phyloP scores from a whole-genome alignment of 225 moss, liverwort and hornwort genomes.

The Takakia lepidozioides region DNA sequence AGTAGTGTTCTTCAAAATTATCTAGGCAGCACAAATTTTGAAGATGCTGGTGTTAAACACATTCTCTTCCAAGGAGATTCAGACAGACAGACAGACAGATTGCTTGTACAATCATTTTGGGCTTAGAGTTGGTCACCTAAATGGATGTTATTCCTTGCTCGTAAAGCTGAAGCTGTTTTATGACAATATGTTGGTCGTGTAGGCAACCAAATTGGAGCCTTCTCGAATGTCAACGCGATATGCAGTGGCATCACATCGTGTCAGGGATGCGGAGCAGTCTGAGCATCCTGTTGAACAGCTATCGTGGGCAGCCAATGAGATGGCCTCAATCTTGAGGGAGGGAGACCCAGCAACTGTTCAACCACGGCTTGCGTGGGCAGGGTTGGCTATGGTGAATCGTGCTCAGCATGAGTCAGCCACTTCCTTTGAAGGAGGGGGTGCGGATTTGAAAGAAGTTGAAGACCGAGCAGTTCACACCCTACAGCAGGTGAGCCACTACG shows the following conservation, averaged over 20 bases:
- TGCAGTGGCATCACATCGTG: constrained; percentile 53
- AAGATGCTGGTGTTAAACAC: no score
- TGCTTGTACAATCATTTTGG: no score
- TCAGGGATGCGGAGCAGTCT: constrained; percentile 45
- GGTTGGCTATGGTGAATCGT: constrained; percentile 57
- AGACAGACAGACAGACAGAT: no score
- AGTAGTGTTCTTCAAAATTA: no score
- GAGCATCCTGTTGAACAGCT: constrained; percentile 47
- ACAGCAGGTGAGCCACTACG: constrained; percentile 29
- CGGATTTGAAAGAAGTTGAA: constrained; percentile 50
- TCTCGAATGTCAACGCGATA: constrained; percentile 44
- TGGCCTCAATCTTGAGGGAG: constrained; percentile 54
- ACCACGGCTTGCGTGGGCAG: constrained; percentile 45
- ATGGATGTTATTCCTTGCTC: no score
- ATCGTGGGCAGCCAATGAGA: constrained; percentile 56
- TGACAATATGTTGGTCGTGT: no score
- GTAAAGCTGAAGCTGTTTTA: no score
- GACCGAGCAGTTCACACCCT: constrained; percentile 52
- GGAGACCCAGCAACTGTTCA: constrained; percentile 30
- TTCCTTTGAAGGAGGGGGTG: constrained; percentile 41
- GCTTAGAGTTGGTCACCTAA: no score
- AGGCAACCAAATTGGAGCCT: constrained; percentile 55
- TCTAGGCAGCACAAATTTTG: no score
- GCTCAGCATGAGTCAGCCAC: constrained; percentile 61
- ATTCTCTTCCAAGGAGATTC: no score